Evolutionary conservation across 2,329 filamentous ascomycete species (phyloP).

Genomic region (Zasmidium angulare): DNA sequence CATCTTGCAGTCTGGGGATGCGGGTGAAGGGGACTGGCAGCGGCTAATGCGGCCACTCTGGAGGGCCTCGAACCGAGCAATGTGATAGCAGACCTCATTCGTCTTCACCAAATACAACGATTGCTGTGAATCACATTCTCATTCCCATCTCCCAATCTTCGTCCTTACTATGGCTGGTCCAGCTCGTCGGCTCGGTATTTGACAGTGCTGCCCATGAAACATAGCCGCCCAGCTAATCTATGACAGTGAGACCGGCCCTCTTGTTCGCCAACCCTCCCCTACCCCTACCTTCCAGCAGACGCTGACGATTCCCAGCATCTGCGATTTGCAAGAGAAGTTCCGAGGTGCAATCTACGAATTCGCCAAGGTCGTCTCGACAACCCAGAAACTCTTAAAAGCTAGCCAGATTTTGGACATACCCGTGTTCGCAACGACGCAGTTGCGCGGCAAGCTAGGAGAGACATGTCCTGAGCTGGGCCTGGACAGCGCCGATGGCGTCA

Average conservation of each 20-base stretch:
- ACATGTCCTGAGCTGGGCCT: conserved; percentile 71
- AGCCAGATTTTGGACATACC: conserved; percentile 65
- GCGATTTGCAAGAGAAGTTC: conserved; percentile 95
- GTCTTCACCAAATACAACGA: background rate
- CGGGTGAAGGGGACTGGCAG: background rate
- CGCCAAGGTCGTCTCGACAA: conserved; percentile 64
- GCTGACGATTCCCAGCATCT: conserved; percentile 62
- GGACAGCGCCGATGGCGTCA: conserved; percentile 50
- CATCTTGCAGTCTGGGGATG: background rate
- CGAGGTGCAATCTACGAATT: conserved; percentile 80
- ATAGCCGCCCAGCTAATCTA: background rate
- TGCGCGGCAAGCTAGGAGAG: conserved; percentile 71
- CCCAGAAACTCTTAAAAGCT: conserved; percentile 54
- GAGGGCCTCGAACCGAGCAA: background rate
- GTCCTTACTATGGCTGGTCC: conserved; percentile 7
- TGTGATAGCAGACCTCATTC: no score
- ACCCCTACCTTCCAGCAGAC: background rate
- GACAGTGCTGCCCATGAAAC: background rate
- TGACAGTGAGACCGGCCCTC: conserved; percentile 6
- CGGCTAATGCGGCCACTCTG: background rate
- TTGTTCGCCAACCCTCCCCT: conserved; percentile 3
- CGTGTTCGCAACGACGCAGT: conserved; percentile 84
- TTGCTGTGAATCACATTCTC: background rate
- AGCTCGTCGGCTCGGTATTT: conserved; percentile 4
- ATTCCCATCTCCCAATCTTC: background rate